phyloP scores from a whole-genome alignment of 2,329 filamentous ascomycete genomes.

The Alternaria brassicae region DNA sequence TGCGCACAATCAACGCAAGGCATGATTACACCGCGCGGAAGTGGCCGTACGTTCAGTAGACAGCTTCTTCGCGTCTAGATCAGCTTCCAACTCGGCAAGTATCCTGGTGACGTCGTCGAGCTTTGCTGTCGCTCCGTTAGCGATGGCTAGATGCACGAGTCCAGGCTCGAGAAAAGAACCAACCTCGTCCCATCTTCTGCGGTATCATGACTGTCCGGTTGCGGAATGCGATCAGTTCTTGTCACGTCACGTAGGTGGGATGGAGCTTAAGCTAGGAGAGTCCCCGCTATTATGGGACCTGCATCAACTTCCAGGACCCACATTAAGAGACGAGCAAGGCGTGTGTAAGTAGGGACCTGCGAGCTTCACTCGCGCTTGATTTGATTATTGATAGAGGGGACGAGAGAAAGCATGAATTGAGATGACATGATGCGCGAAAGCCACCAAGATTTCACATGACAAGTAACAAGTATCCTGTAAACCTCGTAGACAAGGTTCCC shows the following conservation, averaged over 20 bases:
- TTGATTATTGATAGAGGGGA: too few species aligned
- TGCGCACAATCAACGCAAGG: conserved; percentile 13
- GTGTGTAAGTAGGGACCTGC: background rate
- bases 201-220: conserved; percentile 8
- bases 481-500: too few species aligned
- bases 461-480: background rate
- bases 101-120: conserved; percentile 71
- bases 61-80: conserved; percentile 67
- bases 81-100: conserved; percentile 66
- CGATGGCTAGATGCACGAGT: background rate
- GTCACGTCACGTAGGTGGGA: conserved; percentile 3
- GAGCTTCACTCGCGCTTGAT: background rate
- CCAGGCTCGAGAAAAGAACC: background rate
- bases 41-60: conserved; percentile 63
- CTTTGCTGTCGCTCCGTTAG: conserved; percentile 61
- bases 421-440: background rate
- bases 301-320: conserved; percentile 9
- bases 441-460: background rate
- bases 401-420: too few species aligned
- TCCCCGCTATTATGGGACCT: conserved; percentile 17
- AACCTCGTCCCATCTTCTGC: conserved; percentile 33
- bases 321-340: conserved; percentile 9
- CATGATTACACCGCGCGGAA: background rate
- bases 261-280: conserved; percentile 12
- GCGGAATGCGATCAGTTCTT: background rate